phyloP scores from a whole-genome alignment of 305 asterid species.

The Plantago coronopus region DNA sequence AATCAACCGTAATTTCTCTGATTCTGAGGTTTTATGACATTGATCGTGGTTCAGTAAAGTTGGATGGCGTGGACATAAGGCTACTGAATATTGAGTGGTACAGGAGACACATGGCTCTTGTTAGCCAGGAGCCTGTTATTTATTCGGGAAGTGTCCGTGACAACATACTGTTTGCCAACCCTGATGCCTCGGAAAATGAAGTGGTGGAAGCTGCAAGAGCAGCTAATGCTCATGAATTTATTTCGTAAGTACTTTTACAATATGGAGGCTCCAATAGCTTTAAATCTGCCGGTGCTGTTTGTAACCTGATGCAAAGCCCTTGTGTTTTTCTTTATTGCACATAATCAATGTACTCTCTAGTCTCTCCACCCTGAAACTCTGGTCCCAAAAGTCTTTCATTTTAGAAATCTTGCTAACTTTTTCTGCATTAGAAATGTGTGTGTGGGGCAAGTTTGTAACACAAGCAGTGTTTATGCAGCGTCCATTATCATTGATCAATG shows the following conservation, averaged over 20 bases:
- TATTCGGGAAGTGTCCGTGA: slow-evolving; percentile 73
- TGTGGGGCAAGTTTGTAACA: too few species aligned
- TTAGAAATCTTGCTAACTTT: too few species aligned
- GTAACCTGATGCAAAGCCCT: neutral
- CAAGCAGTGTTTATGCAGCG: too few species aligned
- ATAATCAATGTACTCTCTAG: too few species aligned
- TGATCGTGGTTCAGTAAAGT: slow-evolving; percentile 49
- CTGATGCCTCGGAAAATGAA: slow-evolving; percentile 57
- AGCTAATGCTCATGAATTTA: slow-evolving; percentile 82
- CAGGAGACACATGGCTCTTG: slow-evolving; percentile 69
- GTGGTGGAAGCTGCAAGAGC: slow-evolving; percentile 71
- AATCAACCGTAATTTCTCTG: slow-evolving; percentile 68
- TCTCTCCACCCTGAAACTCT: too few species aligned
- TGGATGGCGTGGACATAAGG: slow-evolving; percentile 60
- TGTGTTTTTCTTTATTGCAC: neutral
- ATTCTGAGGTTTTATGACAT: slow-evolving; percentile 78
- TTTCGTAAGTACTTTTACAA: slow-evolving; percentile 46
- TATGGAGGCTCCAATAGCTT: neutral
- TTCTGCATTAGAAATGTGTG: too few species aligned
- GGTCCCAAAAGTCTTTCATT: too few species aligned
- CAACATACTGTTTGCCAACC: slow-evolving; percentile 61
- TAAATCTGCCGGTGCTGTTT: neutral
- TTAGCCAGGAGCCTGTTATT: slow-evolving; percentile 84
- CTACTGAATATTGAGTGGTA: slow-evolving; percentile 55
- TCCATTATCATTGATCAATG: too few species aligned